Conservation (phyloP, 2,329 filamentous ascomycete species). For the Curvularia sp. region DNA sequence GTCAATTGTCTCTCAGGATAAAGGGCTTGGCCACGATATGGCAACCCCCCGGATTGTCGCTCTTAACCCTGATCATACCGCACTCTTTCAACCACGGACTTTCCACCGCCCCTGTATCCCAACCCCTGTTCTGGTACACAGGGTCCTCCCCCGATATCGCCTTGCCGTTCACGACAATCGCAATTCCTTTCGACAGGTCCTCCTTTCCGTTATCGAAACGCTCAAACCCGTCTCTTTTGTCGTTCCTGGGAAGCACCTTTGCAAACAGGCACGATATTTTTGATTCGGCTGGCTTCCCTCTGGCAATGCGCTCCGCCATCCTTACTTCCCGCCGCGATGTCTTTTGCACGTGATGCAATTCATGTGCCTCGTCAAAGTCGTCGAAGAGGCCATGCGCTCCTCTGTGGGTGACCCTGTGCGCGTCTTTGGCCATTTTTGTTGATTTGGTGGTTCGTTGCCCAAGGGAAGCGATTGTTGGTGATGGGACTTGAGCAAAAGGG, state of each 20-base stretch:
- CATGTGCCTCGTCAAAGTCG: background rate
- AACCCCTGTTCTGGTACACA: background rate
- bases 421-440: background rate
- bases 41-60: constrained; percentile 16
- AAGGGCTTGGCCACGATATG: constrained; percentile 20
- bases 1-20: background rate
- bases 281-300: constrained; percentile 4
- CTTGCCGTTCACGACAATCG: background rate
- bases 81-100: constrained; percentile 24
- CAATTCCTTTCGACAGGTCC: background rate
- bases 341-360: background rate
- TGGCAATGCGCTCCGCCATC: background rate
- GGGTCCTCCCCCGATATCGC: background rate
- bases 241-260: background rate
- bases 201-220: background rate
- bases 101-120: constrained; percentile 7
- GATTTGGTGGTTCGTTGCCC: background rate
- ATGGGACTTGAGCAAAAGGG: background rate
- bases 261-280: background rate
- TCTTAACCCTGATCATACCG: constrained; percentile 25
- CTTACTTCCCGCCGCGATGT: constrained; percentile 1
- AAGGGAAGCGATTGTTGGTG: background rate
- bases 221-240: background rate
- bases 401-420: background rate
- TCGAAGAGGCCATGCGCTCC: background rate